These are phyloP conservation scores for Solanum chacoense DNA, from an alignment of 305 asterid genomes.

Conservation along the genomic window DNA sequence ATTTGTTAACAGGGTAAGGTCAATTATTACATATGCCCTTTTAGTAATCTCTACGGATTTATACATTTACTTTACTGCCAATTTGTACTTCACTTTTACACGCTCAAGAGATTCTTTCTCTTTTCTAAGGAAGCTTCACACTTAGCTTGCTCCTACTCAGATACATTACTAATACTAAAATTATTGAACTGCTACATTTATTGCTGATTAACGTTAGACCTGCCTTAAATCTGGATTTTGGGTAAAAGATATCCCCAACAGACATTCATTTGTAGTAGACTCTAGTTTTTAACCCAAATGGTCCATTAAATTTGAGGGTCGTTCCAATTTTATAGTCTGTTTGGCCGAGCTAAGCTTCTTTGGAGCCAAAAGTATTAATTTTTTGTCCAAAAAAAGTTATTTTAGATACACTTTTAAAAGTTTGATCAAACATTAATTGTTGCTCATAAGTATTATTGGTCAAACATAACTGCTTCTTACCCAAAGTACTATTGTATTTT, in stretches of 20 bases:
- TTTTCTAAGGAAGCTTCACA: background rate
- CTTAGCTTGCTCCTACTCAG: background rate
- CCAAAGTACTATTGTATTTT: background rate
- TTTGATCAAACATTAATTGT: background rate
- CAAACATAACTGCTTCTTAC: background rate
- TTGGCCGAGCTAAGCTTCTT: too few relatives aligned
- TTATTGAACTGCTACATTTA: background rate
- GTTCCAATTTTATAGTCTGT: background rate
- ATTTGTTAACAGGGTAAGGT: conserved; percentile 15
- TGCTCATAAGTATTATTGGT: background rate
- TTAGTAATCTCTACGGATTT: conserved; percentile 13
- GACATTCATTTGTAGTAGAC: background rate
- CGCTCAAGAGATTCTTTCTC: conserved; percentile 15
- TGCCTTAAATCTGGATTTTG: background rate
- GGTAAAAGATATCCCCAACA: background rate
- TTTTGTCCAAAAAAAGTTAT: background rate
- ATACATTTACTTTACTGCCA: conserved; percentile 10
- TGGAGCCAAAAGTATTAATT: too few relatives aligned
- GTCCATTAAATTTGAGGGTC: background rate
- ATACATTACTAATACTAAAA: background rate
- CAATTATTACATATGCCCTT: conserved; percentile 8
- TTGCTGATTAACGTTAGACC: background rate
- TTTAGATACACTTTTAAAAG: background rate
- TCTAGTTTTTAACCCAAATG: background rate
- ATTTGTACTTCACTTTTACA: background rate